phyloP scores from a whole-genome alignment of 2,329 filamentous ascomycete genomes.

The Fonsecaea monophora region DNA sequence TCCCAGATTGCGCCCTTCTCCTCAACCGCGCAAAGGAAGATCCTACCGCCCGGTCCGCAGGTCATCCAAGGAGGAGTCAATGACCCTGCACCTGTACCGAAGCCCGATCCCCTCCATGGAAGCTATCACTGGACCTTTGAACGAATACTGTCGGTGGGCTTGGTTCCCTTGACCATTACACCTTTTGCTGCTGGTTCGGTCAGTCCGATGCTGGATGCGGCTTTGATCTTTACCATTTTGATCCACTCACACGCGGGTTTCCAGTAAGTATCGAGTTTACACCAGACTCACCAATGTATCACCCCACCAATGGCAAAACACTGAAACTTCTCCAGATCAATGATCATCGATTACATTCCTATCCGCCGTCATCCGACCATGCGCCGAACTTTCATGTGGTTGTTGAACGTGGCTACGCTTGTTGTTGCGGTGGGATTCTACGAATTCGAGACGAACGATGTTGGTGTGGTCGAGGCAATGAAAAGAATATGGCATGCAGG shows the following conservation, averaged over 20 bases:
- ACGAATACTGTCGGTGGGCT: constrained; percentile 75
- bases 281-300: background rate
- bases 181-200: constrained; percentile 92
- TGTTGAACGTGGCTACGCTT: constrained; percentile 77
- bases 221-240: constrained; percentile 81
- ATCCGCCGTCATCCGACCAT: constrained; percentile 70
- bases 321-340: constrained; percentile 55
- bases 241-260: constrained; percentile 97
- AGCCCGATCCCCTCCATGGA: constrained; percentile 77
- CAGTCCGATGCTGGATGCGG: constrained; percentile 85
- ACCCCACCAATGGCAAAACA: background rate
- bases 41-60: constrained; percentile 85
- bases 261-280: constrained; percentile 62
- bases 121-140: constrained; percentile 99
- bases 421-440: constrained; percentile 88
- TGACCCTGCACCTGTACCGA: constrained; percentile 78
- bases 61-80: constrained; percentile 80
- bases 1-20: constrained; percentile 79
- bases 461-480: constrained; percentile 88
- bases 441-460: constrained; percentile 98
- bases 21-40: constrained; percentile 74
- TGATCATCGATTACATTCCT: constrained; percentile 92
- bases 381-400: constrained; percentile 74
- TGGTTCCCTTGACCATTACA: constrained; percentile 85
- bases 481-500: constrained; percentile 88